These are phyloP conservation scores for Mortierella sp. DNA, from an alignment of 371 early-diverging fungal species.

Conservation along the genomic window DNA sequence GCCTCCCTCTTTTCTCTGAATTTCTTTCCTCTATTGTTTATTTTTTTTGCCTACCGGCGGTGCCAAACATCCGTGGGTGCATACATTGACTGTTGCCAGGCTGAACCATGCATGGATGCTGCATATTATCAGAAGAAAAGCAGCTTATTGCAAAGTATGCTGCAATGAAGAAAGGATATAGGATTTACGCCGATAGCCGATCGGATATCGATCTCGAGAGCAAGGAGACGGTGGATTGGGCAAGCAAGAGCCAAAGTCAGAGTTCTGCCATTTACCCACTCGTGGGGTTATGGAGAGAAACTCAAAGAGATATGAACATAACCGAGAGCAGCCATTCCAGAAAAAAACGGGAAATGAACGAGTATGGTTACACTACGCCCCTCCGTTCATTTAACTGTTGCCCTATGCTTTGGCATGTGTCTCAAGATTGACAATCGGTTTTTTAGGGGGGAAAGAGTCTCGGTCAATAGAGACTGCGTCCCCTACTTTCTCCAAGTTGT, in stretches of 20 bases:
- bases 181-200: not conserved
- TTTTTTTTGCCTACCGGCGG: too few relatives aligned
- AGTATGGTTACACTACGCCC: not conserved
- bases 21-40: not conserved
- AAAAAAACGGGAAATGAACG: not conserved
- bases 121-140: too few relatives aligned
- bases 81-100: not conserved
- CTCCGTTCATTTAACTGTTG: conserved; percentile 27
- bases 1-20: not conserved
- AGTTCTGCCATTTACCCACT: not conserved
- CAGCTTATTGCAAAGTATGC: too few relatives aligned
- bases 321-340: not conserved
- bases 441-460: not conserved
- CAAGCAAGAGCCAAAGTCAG: not conserved
- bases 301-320: not conserved
- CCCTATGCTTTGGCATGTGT: conserved; percentile 28
- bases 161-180: not conserved
- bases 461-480: too few relatives aligned
- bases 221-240: not conserved
- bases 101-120: too few relatives aligned
- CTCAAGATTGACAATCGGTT: not conserved
- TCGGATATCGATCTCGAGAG: not conserved
- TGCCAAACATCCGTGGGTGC: not conserved
- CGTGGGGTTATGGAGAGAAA: not conserved
- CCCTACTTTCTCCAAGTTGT: too few relatives aligned